Percentiles rank a stretch among this genome's conserved stretches.
phyloP scores from a whole-genome alignment of 1,139 yeast genomes.

The Zhuliangozyma blackwelliae region DNA sequence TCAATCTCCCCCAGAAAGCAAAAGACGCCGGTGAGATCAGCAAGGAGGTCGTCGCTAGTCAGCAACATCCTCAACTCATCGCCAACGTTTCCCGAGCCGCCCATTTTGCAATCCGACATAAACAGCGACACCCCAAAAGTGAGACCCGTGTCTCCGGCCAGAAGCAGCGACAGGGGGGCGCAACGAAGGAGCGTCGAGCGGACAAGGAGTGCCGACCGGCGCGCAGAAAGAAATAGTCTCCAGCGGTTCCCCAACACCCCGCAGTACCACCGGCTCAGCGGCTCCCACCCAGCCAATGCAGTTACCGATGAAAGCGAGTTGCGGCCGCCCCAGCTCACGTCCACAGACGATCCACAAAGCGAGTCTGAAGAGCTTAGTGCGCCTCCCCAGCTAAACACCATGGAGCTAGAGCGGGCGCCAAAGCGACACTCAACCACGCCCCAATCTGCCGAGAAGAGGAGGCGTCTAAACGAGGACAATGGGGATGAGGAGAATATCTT shows the following conservation, averaged over 20 bases:
- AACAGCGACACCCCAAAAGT: slow-evolving; percentile 12
- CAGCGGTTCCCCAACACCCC: slow-evolving; percentile 53
- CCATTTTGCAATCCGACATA: slow-evolving; percentile 35
- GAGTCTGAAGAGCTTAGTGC: slow-evolving; percentile 15
- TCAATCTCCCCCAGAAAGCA: slow-evolving; percentile 29
- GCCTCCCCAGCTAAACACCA: slow-evolving; percentile 22
- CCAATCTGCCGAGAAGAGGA: slow-evolving; percentile 5
- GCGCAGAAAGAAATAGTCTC: slow-evolving; percentile 19
- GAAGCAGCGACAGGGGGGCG: background rate
- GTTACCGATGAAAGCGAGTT: slow-evolving; percentile 29
- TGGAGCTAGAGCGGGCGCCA: slow-evolving; percentile 9
- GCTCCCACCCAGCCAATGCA: slow-evolving; percentile 11
- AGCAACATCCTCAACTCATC: slow-evolving; percentile 45
- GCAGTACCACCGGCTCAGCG: slow-evolving; percentile 23
- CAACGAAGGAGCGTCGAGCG: too few relatives aligned
- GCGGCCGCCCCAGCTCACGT: slow-evolving; percentile 26
- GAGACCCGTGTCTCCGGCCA: background rate
- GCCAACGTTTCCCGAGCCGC: slow-evolving; percentile 49
- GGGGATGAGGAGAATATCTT: slow-evolving; percentile 29
- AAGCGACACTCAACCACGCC: slow-evolving; percentile 1
- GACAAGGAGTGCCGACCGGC: slow-evolving; percentile 9
- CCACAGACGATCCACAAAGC: slow-evolving; percentile 1
- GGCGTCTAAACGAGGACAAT: slow-evolving; percentile 7
- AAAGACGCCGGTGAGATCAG: slow-evolving; percentile 14
- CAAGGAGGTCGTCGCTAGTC: slow-evolving; percentile 38